Base-by-base conservation (phyloP, 805 yeast species). In the Candida taoyuanica region DNA sequence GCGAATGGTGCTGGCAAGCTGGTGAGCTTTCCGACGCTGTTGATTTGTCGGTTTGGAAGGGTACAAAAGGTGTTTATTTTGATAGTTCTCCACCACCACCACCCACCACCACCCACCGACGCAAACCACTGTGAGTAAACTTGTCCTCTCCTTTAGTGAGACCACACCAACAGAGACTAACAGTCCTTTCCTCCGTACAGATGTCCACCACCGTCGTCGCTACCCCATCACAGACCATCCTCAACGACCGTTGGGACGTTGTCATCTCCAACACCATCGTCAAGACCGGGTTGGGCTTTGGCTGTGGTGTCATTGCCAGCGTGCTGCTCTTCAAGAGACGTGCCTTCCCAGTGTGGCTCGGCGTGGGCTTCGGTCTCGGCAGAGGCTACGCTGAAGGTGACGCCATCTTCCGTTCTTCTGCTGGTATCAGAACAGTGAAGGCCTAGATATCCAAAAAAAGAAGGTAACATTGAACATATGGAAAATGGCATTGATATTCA, bases 361-460 rank as follows among this genome's bases (percentile, higher is more conserved):
- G 98, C 49, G 68, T 88, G 48, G 99, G 99, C 27, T 91, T 93
- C 56, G 99, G 99, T 50, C 74, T 89, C 46, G 99, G 99, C 49
- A 83, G 96, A 71, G 96, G 96, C 38, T 93, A 88, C 66, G 80
- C 98, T 44, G 99, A 93, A 70, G 98, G 98, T 45, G 98, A 93
- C 59, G 94, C 97, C 44, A 84, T 89, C 40, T 91, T 93, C 76
- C 82, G 97, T 68, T 75, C 86, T 12, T 68, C 73, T 40, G 85
- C 82, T 46, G 95, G 95, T 40, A 61, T 81, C 47, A 81, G 95
- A 73, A 68, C 78, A 36, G 77, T 81, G 42, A 78, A 78, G 58
- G 85, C 86, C 43, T 84, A 64, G 62, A 31, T 6, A 11, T 11
- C 17, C 13, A 26, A 24, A 7, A 21, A 21, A n/a, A 8, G 6